phyloP scores from a whole-genome alignment of 2,329 filamentous ascomycete species.

The Fusarium keratoplasticum region DNA sequence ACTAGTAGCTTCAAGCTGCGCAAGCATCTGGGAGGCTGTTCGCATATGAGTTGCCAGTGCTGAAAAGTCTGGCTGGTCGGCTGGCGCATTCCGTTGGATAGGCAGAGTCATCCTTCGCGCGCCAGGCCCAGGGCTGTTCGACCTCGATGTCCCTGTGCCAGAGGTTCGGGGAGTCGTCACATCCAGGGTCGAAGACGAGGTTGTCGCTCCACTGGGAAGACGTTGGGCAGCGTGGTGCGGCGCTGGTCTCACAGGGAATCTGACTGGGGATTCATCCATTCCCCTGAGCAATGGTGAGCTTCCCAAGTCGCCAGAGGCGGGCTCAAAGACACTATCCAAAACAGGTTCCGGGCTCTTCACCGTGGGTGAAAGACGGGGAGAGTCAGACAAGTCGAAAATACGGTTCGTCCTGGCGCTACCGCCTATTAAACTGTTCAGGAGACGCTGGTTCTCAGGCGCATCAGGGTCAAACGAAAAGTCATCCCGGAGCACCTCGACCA shows the following conservation, averaged over 20 bases:
- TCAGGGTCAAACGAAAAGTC: conserved; percentile 87
- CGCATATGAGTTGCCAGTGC: conserved; percentile 89
- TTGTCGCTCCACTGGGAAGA: conserved; percentile 71
- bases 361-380: conserved; percentile 62
- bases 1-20: conserved; percentile 83
- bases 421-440: conserved; percentile 68
- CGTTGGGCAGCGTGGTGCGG: conserved; percentile 58
- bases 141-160: conserved; percentile 74
- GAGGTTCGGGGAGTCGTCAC: conserved; percentile 76
- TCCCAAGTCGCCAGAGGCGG: conserved; percentile 81
- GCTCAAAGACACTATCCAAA: conserved; percentile 84
- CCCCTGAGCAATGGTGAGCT: conserved; percentile 76
- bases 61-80: conserved; percentile 83
- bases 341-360: conserved; percentile 57
- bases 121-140: conserved; percentile 70
- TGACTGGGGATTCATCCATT: conserved; percentile 60
- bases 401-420: conserved; percentile 69
- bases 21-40: conserved; percentile 87
- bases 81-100: conserved; percentile 63
- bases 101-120: conserved; percentile 71
- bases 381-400: conserved; percentile 76
- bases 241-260: conserved; percentile 43
- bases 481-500: conserved; percentile 84
- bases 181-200: conserved; percentile 69
- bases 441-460: conserved; percentile 75